A percentile compares a stretch with the other conserved stretches of the same genome.
These are phyloP conservation scores for Alternaria novae-zelandiae DNA, from an alignment of 2,329 filamentous ascomycete genomes.

Conservation along the genomic window DNA sequence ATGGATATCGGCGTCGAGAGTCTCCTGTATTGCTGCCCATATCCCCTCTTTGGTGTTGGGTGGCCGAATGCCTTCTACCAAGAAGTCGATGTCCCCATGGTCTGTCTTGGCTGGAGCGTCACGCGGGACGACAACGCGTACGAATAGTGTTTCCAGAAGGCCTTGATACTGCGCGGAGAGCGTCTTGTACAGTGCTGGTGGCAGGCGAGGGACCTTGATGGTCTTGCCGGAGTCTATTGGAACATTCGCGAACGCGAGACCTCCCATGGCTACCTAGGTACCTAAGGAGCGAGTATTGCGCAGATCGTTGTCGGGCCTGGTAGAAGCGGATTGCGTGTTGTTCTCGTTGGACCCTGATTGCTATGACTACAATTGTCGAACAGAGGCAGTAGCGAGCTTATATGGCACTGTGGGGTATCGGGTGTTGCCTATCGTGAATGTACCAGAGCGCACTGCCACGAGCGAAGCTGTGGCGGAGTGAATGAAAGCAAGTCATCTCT, in stretches of 20 bases:
- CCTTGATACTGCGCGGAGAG: constrained; percentile 57
- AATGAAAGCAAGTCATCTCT: background rate
- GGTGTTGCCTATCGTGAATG: background rate
- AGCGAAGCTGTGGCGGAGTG: background rate
- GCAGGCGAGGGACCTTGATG: constrained; percentile 71
- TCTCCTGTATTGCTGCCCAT: constrained; percentile 43
- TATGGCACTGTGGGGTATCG: background rate
- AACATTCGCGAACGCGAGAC: constrained; percentile 48
- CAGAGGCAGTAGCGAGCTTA: background rate
- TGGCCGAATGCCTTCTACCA: constrained; percentile 53
- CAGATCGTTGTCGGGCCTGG: background rate
- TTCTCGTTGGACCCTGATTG: background rate
- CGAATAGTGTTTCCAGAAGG: constrained; percentile 60
- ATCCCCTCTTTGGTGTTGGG: constrained; percentile 16
- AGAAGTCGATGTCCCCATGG: constrained; percentile 76
- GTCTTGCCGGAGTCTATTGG: constrained; percentile 48
- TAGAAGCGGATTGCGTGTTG: background rate
- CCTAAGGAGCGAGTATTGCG: background rate
- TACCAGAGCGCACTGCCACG: background rate
- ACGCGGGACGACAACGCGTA: constrained; percentile 64
- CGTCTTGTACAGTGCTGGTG: constrained; percentile 60
- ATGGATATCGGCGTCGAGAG: constrained; percentile 55
- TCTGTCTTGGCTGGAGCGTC: constrained; percentile 72
- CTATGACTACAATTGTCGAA: background rate
- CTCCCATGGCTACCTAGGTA: constrained; percentile 65